A percentile compares a stretch with the other conserved stretches of the same genome.
phyloP scores from a whole-genome alignment of 371 early-diverging fungal species.

The Mucor lusitanicus region DNA sequence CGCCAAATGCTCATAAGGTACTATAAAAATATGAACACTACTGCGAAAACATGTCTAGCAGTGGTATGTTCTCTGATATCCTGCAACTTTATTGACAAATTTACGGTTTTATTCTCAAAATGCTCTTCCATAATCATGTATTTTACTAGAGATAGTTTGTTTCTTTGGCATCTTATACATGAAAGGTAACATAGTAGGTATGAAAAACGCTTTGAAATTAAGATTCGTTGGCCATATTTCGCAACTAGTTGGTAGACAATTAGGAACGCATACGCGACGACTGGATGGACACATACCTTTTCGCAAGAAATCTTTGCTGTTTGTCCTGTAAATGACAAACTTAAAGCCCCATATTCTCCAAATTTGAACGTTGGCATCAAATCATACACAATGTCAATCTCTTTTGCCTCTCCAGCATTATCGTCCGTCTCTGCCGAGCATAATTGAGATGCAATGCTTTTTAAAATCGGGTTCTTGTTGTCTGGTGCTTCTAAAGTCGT shows the following conservation, averaged over 20 bases:
- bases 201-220: background rate
- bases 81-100: too few relatives aligned
- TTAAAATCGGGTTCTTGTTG: background rate
- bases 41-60: too few relatives aligned
- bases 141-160: background rate
- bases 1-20: too few relatives aligned
- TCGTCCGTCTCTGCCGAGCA: background rate
- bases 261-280: background rate
- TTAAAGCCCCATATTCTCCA: background rate
- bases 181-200: background rate
- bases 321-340: conserved; percentile 13
- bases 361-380: conserved; percentile 16
- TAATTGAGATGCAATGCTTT: background rate
- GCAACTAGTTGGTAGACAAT: background rate
- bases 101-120: too few relatives aligned
- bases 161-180: background rate
- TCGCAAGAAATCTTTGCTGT: conserved; percentile 9
- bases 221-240: background rate
- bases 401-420: background rate
- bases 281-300: background rate
- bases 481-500: background rate
- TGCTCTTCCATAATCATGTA: too few relatives aligned
- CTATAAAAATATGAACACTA: too few relatives aligned
- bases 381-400: conserved; percentile 4
- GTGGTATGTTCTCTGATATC: too few relatives aligned